These are phyloP conservation scores for Allomyces macrogynus DNA, from an alignment of 192 early-diverging fungal species.

Conservation along the genomic window DNA sequence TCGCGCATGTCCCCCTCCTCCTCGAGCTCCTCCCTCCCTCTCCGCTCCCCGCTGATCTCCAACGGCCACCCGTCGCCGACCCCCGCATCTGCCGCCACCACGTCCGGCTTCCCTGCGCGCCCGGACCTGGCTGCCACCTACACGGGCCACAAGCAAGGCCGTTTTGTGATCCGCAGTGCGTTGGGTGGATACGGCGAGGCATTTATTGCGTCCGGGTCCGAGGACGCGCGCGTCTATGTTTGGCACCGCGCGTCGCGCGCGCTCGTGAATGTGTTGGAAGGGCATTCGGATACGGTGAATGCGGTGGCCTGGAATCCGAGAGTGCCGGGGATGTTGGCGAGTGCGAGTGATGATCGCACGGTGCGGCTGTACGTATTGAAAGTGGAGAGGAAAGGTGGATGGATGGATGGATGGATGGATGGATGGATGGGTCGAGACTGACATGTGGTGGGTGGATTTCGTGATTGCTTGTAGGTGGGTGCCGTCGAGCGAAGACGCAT, in stretches of 20 bases:
- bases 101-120: too few relatives aligned
- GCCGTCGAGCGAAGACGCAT: too few relatives aligned
- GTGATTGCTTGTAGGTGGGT: too few relatives aligned
- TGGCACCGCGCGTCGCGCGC: slow-evolving; percentile 7
- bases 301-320: slow-evolving; percentile 1
- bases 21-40: too few relatives aligned
- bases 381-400: too few relatives aligned
- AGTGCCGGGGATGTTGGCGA: neutral
- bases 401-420: too few relatives aligned
- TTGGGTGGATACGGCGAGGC: slow-evolving; percentile 4
- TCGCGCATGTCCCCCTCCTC: too few relatives aligned
- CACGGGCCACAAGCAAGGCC: neutral
- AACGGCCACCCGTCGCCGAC: too few relatives aligned
- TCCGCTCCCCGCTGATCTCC: too few relatives aligned
- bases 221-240: slow-evolving; percentile 3
- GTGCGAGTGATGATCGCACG: neutral
- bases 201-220: slow-evolving; percentile 5
- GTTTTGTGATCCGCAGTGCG: slow-evolving; percentile 7
- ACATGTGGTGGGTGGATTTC: too few relatives aligned
- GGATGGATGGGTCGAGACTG: too few relatives aligned
- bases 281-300: slow-evolving; percentile 7
- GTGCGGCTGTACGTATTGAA: neutral
- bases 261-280: slow-evolving; percentile 2
- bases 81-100: too few relatives aligned
- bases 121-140: neutral